Evolutionary conservation across 305 asterid species (phyloP).

Genomic region (Withania somnifera): DNA sequence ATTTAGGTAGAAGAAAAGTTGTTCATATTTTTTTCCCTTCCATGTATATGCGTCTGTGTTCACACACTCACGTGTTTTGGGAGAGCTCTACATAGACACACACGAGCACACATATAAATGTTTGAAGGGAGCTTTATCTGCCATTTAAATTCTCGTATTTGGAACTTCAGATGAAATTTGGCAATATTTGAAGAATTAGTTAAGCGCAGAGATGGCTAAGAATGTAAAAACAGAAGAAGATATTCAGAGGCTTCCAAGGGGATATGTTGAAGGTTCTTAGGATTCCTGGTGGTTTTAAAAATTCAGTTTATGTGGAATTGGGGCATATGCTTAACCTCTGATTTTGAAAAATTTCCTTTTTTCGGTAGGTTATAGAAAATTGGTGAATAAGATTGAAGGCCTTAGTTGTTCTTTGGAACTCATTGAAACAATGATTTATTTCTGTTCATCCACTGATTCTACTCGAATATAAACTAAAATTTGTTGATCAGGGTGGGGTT

Average conservation of each 20-base stretch:
- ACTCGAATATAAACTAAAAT: background rate
- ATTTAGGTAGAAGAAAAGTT: slow-evolving; percentile 27
- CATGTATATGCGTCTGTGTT: background rate
- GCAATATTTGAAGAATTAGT: slow-evolving; percentile 41
- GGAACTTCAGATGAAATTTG: slow-evolving; percentile 36
- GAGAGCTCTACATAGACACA: background rate
- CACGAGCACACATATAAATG: background rate
- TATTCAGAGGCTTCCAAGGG: slow-evolving; percentile 41
- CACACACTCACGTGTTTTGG: background rate
- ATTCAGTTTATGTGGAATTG: background rate
- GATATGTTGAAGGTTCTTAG: slow-evolving; percentile 39
- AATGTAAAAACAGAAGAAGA: slow-evolving; percentile 34
- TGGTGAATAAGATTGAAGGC: slow-evolving; percentile 56
- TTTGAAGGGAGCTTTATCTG: background rate
- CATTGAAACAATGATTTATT: slow-evolving; percentile 53
- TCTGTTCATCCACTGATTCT: slow-evolving; percentile 1
- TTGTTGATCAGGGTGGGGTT: background rate
- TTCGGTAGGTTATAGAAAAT: slow-evolving; percentile 36
- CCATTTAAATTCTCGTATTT: background rate
- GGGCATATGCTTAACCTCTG: background rate
- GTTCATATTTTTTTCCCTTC: background rate
- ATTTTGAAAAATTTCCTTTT: background rate
- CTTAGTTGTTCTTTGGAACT: slow-evolving; percentile 42
- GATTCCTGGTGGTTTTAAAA: background rate
- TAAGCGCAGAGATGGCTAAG: slow-evolving; percentile 43